Conservation (phyloP, 352 stramenopile species). For the Phytophthora parvispora region DNA sequence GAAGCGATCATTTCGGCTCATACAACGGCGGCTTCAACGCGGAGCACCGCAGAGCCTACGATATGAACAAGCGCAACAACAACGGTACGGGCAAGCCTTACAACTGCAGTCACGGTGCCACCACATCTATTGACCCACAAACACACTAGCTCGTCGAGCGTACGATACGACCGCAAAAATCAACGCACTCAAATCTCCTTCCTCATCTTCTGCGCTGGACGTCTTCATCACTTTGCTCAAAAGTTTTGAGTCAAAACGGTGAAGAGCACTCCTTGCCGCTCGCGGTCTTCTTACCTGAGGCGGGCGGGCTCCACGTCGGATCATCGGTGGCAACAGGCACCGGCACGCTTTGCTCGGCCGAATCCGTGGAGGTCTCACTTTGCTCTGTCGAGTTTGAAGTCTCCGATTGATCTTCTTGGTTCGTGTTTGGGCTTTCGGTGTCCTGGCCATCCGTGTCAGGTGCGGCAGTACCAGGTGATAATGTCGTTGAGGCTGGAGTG, state of each 20-base stretch:
- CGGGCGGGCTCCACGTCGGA: conserved; percentile 8
- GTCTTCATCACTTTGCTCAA: conserved; percentile 12
- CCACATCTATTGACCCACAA: conserved; percentile 41
- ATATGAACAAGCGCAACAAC: not conserved
- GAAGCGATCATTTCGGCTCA: conserved; percentile 35
- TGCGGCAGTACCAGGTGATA: not conserved
- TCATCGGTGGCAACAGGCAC: conserved; percentile 3
- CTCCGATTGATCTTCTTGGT: conserved; percentile 3
- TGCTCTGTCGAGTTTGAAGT: conserved; percentile 9
- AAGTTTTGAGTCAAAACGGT: too few species aligned
- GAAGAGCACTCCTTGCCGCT: conserved; percentile 24
- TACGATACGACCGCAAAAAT: conserved; percentile 19
- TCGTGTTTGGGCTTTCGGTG: conserved; percentile 12
- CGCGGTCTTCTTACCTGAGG: conserved; percentile 10
- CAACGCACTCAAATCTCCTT: conserved; percentile 25
- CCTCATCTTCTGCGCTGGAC: conserved; percentile 24
- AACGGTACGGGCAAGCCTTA: not conserved
- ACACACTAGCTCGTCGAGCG: conserved; percentile 4
- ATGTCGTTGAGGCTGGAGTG: not conserved
- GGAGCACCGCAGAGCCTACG: not conserved
- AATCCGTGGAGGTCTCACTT: conserved; percentile 8
- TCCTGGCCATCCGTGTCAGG: conserved; percentile 1
- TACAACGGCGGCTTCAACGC: conserved; percentile 10
- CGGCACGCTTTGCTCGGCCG: conserved; percentile 11
- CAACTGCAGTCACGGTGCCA: not conserved